These are phyloP conservation scores for Erythrobasidium yunnanense DNA, from an alignment of 768 basidiomycete genomes.

Conservation along the genomic window DNA sequence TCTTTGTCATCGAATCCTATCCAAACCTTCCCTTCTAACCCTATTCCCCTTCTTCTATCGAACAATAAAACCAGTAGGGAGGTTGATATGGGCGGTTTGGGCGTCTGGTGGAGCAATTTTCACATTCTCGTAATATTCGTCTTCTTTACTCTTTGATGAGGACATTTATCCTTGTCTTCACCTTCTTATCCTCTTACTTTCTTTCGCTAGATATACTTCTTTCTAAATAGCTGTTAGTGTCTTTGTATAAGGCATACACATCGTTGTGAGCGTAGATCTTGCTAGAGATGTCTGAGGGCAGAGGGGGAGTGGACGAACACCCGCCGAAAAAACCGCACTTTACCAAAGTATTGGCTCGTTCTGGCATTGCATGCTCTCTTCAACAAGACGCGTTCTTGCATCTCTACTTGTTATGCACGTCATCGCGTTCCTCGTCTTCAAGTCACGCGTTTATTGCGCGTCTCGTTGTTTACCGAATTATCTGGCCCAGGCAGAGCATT, in stretches of 20 bases:
- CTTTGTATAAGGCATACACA: not conserved
- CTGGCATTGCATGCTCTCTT: not conserved
- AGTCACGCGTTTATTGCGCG: too few relatives aligned
- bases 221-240: not conserved
- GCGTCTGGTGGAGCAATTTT: constrained; percentile 9
- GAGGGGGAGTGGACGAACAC: not conserved
- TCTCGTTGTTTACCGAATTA: too few relatives aligned
- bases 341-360: not conserved
- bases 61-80: constrained; percentile 13
- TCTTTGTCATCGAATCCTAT: not conserved
- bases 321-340: constrained; percentile 16
- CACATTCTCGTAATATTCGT: not conserved
- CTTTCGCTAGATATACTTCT: not conserved
- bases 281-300: too few relatives aligned
- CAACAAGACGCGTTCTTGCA: not conserved
- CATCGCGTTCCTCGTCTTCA: too few relatives aligned
- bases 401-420: not conserved
- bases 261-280: too few relatives aligned
- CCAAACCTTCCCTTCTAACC: not conserved
- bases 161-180: too few relatives aligned
- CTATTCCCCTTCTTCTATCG: not conserved
- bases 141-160: too few relatives aligned
- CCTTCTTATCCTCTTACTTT: not conserved
- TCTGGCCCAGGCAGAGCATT: too few relatives aligned
- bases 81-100: constrained; percentile 27